Evolutionary conservation across 345 rosid genomes (phyloP), one percentile per base, ranked within the genome.

Genomic region (Combretum micranthum): DNA sequence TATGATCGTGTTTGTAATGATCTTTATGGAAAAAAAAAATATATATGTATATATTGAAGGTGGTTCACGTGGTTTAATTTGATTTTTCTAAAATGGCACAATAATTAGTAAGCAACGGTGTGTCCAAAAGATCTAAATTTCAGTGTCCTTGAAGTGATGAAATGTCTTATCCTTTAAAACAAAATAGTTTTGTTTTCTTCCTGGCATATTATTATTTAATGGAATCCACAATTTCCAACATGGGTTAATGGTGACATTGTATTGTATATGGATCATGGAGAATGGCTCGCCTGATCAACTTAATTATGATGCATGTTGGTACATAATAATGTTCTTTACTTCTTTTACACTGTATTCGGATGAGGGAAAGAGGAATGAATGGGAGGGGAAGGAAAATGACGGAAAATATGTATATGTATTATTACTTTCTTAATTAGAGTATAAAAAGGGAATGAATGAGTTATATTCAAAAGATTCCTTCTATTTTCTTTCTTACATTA

Each of bases 101-200:
- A 52, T 48, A 47, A 59, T 23, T 44, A 17, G 51, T 18, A 42
- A 23, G 37, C 57, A 69, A 45, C 64, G 64, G 62, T 68, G 60
- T 44, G 39, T 32, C 39, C 73, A 75, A 70, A 74, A 59, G 55
- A 23, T 63, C 85, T 79, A 62, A 84, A 74, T 71, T 80, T 78
- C 82, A 69, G 85, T 71, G 84, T 65, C 63, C 84, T 80, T 71
- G 89, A 74, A 85, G 64, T 64, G 77, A 79, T 87, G 55, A 79
- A 82, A 50, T 37, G 45, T 25, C 67, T 60, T 62, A 63, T 55
- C 66, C 69, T 78, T 47, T 56, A 47, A n/a, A 63, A 70, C 69
- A 55, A 57, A 44, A 60, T 20, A 54, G 50, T 46, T 66, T 72
- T 62, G 72, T 60, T 70, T 66, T 54, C 21, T 54, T 54, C 57